These are phyloP conservation scores for Ogataea henricii DNA, from an alignment of 805 yeast genomes.

Conservation along the genomic window DNA sequence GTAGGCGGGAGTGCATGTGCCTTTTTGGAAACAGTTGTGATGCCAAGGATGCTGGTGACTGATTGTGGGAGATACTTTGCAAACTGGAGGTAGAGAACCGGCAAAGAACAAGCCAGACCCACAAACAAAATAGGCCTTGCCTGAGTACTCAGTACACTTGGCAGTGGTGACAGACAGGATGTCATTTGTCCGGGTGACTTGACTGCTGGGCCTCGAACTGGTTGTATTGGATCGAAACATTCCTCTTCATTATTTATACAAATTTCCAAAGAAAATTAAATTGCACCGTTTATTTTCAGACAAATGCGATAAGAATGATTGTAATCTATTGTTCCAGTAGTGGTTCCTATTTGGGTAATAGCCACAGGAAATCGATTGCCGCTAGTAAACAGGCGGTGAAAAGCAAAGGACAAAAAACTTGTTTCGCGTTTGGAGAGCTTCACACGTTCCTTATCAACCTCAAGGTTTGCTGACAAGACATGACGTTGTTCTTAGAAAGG, in stretches of 20 bases:
- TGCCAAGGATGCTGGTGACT: slow-evolving; percentile 1
- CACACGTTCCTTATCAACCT: slow-evolving; percentile 1
- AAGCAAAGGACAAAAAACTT: no score
- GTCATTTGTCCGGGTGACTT: no score
- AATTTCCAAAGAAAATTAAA: not conserved
- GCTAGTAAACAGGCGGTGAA: not conserved
- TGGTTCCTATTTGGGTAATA: slow-evolving; percentile 4
- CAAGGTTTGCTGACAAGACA: no score
- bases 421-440: not conserved
- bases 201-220: no score
- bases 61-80: slow-evolving; percentile 7
- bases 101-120: slow-evolving; percentile 10
- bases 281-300: not conserved
- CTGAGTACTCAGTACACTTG: slow-evolving; percentile 5
- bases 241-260: not conserved
- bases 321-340: not conserved
- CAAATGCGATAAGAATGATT: slow-evolving; percentile 2
- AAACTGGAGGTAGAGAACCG: slow-evolving; percentile 8
- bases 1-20: not conserved
- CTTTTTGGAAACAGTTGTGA: not conserved
- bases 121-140: slow-evolving; percentile 11
- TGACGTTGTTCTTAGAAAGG: not conserved
- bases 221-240: no score
- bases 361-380: not conserved
- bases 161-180: not conserved